phyloP scores from a whole-genome alignment of 192 early-diverging fungal genomes.

The Coemansia sp. region DNA sequence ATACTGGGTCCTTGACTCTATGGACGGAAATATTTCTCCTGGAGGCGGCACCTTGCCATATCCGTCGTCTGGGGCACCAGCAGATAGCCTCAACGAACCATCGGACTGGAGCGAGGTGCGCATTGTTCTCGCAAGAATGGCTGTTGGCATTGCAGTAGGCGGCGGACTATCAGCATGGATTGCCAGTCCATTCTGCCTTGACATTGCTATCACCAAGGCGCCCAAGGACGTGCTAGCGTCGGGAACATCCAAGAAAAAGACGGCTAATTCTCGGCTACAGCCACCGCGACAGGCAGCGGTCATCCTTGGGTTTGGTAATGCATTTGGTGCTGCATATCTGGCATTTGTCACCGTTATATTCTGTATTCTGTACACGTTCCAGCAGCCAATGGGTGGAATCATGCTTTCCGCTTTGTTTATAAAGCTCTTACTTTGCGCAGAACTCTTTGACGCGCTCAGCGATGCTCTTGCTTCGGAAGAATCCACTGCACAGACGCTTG shows the following conservation, averaged over 20 bases:
- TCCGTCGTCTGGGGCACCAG: background rate
- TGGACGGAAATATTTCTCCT: conserved; percentile 16
- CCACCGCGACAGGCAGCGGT: conserved; percentile 31
- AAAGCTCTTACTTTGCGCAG: conserved; percentile 49
- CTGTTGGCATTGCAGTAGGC: conserved; percentile 57
- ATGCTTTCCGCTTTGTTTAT: conserved; percentile 55
- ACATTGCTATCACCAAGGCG: conserved; percentile 29
- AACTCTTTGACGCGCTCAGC: conserved; percentile 54
- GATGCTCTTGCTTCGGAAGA: conserved; percentile 14
- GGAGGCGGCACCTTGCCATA: background rate
- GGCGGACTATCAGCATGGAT: conserved; percentile 60
- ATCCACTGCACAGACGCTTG: conserved; percentile 11
- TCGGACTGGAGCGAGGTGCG: conserved; percentile 48
- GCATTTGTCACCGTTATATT: conserved; percentile 63
- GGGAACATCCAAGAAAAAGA: background rate
- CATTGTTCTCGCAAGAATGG: conserved; percentile 57
- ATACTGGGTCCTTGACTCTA: conserved; percentile 61
- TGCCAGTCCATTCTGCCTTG: conserved; percentile 58
- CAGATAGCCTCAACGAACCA: background rate
- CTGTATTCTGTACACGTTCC: conserved; percentile 64
- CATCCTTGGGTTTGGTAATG: conserved; percentile 65
- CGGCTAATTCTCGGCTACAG: background rate
- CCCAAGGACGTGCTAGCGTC: background rate
- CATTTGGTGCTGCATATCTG: conserved; percentile 69
- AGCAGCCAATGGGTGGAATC: conserved; percentile 81